phyloP scores from a whole-genome alignment of 106 monocot species.

The Vanilla planifolia region DNA sequence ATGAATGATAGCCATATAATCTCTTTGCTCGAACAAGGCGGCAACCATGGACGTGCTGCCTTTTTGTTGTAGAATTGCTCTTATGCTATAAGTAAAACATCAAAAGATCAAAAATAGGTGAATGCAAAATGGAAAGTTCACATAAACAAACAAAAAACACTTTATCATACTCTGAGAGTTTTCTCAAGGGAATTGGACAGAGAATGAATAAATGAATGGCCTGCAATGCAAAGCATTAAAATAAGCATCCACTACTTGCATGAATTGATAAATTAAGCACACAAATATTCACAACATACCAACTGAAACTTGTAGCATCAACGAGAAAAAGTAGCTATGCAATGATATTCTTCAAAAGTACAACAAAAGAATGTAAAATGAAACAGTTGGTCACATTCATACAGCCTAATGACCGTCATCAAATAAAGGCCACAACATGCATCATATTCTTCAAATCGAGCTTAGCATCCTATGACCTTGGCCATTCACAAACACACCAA shows the following conservation, averaged over 20 bases:
- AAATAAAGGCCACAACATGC: background rate
- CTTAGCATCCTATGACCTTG: too few species aligned
- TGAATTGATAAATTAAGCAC: background rate
- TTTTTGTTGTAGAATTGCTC: constrained; percentile 34
- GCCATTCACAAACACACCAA: too few species aligned
- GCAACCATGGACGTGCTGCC: constrained; percentile 82
- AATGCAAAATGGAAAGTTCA: background rate
- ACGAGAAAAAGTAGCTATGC: background rate
- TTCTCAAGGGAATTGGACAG: constrained; percentile 65
- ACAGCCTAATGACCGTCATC: background rate
- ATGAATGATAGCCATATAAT: constrained; percentile 77
- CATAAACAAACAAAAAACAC: constrained; percentile 3
- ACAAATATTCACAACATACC: background rate
- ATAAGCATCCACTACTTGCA: constrained; percentile 3
- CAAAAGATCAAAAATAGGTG: background rate
- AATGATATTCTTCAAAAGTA: background rate
- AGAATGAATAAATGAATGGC: constrained; percentile 30
- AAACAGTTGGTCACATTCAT: background rate
- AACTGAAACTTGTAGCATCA: background rate
- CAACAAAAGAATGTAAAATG: background rate
- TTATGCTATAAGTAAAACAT: constrained; percentile 25
- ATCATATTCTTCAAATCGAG: background rate
- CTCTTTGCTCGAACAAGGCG: constrained; percentile 80
- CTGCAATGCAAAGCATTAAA: constrained; percentile 25
- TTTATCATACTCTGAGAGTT: constrained; percentile 52